Percentiles rank a stretch among this genome's conserved stretches.
phyloP scores from a whole-genome alignment of 1,284 basidiomycete genomes.

The Trichosporon inkin region DNA sequence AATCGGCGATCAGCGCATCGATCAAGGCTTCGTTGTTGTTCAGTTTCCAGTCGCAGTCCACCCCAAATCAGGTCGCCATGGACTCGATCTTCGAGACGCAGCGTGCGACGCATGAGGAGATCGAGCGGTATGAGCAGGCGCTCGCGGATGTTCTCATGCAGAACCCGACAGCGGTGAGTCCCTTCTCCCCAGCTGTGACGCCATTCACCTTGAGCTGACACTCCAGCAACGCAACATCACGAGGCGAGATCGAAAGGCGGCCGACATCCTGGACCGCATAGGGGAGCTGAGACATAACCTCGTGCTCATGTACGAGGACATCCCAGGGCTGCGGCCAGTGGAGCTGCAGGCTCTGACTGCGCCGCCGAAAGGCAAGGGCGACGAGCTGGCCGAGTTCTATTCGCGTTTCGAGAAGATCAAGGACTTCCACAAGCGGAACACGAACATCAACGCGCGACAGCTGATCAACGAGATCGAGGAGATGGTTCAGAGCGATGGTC shows the following conservation, averaged over 20 bases:
- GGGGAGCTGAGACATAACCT: constrained; percentile 64
- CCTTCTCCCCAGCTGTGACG: background rate
- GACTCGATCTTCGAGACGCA: constrained; percentile 89
- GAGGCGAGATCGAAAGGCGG: constrained; percentile 78
- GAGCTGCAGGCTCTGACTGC: constrained; percentile 51
- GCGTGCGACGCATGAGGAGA: constrained; percentile 89
- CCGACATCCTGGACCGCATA: constrained; percentile 78
- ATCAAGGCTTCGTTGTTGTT: background rate
- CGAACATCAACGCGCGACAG: constrained; percentile 72
- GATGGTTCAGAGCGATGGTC: constrained; percentile 54
- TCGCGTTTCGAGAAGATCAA: constrained; percentile 86
- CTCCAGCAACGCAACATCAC: constrained; percentile 55
- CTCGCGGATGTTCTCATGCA: constrained; percentile 55
- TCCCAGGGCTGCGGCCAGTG: constrained; percentile 55
- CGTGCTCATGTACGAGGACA: constrained; percentile 68
- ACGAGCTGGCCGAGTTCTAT: constrained; percentile 91
- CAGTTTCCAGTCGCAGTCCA: background rate
- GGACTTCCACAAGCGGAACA: constrained; percentile 94
- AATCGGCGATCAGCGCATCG: background rate
- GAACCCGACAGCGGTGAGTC: constrained; percentile 46
- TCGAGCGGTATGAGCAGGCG: constrained; percentile 73
- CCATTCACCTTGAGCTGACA: background rate
- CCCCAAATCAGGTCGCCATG: constrained; percentile 54
- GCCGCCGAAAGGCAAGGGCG: constrained; percentile 53
- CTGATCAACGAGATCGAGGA: constrained; percentile 75